phyloP scores from a whole-genome alignment of 2,329 filamentous ascomycete genomes.

The Pyrenophora seminiperda region DNA sequence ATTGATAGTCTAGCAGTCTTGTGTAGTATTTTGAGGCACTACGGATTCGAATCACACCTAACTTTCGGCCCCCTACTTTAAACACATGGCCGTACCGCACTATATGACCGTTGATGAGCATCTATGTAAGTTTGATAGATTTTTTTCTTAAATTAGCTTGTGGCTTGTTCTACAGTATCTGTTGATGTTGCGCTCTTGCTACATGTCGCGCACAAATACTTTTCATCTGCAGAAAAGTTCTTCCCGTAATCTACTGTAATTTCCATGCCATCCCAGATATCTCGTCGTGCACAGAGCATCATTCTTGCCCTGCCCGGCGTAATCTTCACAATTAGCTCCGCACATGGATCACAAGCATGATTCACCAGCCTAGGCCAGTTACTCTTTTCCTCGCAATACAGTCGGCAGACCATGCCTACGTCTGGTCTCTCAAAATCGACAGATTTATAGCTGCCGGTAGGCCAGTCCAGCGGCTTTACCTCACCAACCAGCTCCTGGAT shows the following conservation, averaged over 20 bases:
- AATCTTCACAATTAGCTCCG: background rate
- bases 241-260: background rate
- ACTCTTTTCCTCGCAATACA: conserved; percentile 1
- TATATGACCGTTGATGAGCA: no score
- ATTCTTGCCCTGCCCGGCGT: background rate
- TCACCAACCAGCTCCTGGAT: conserved; percentile 6
- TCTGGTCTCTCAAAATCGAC: background rate
- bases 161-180: background rate
- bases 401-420: background rate
- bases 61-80: no score
- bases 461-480: conserved; percentile 12
- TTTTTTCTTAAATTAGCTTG: no score
- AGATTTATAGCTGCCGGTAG: background rate
- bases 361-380: conserved; percentile 1
- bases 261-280: conserved; percentile 2
- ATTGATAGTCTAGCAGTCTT: no score
- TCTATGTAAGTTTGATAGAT: no score
- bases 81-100: no score
- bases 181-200: no score
- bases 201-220: background rate
- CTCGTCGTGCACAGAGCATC: background rate
- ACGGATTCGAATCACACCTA: no score
- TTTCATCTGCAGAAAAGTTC: background rate
- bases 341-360: conserved; percentile 3
- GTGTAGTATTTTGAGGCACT: no score